phyloP scores from a whole-genome alignment of 2,329 filamentous ascomycete species.

The Aspergillus neoniger region DNA sequence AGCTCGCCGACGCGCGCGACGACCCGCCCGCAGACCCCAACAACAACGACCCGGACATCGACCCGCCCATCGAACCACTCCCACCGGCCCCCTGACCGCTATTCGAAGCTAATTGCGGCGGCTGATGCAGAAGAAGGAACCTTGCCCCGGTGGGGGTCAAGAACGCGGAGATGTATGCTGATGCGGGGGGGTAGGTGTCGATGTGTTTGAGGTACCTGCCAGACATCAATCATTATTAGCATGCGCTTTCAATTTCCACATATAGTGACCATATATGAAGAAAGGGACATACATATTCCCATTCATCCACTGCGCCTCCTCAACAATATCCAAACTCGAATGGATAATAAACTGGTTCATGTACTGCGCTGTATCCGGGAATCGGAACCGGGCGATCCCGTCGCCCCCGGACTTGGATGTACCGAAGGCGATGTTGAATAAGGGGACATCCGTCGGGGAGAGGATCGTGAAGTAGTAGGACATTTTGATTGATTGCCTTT shows the following conservation, averaged over 20 bases:
- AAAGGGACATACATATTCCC: constrained; percentile 67
- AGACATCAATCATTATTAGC: not conserved
- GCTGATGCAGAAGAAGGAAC: constrained; percentile 91
- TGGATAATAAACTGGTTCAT: constrained; percentile 98
- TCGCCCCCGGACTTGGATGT: constrained; percentile 95
- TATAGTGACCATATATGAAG: too few relatives aligned
- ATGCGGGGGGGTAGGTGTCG: constrained; percentile 82
- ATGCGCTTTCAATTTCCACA: not conserved
- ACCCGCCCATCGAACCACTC: not conserved
- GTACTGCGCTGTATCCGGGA: constrained; percentile 82
- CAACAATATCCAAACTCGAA: constrained; percentile 88
- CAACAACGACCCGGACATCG: constrained; percentile 25
- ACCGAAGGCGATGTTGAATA: constrained; percentile 97
- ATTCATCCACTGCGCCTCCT: constrained; percentile 92
- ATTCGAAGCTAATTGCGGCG: constrained; percentile 52
- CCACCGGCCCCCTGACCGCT: not conserved
- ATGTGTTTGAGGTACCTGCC: constrained; percentile 90
- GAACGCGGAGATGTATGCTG: constrained; percentile 93
- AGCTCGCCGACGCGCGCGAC: constrained; percentile 60
- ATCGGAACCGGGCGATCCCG: constrained; percentile 85
- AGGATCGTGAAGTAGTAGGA: constrained; percentile 99
- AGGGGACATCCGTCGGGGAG: constrained; percentile 89
- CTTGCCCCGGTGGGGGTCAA: constrained; percentile 89
- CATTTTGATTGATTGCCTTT: constrained; percentile 59
- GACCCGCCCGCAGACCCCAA: constrained; percentile 24